These are phyloP conservation scores for Paecilomyces variotii DNA, from an alignment of 2,329 filamentous ascomycete species.

Conservation along the genomic window DNA sequence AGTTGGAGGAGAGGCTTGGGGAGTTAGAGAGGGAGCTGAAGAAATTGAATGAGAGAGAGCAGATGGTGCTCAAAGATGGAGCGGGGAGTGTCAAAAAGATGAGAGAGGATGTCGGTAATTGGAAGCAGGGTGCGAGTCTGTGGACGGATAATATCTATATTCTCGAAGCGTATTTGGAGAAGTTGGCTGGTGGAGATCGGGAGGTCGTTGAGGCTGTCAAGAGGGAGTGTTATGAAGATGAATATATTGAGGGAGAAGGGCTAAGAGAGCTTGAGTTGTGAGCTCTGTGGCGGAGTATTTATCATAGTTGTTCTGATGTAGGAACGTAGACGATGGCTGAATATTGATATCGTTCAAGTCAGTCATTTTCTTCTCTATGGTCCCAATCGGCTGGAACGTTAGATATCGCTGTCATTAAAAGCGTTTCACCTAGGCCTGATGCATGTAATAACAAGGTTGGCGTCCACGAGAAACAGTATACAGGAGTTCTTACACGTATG, in stretches of 20 bases:
- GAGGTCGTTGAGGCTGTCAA: slow-evolving; percentile 37
- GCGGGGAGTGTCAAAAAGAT: slow-evolving; percentile 24
- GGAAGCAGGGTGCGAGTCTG: slow-evolving; percentile 23
- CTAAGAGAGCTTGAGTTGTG: slow-evolving; percentile 32
- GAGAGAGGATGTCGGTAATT: slow-evolving; percentile 24
- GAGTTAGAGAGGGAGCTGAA: slow-evolving; percentile 22
- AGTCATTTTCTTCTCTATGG: no score
- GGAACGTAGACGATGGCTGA: no score
- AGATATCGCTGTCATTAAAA: no score
- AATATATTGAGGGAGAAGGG: slow-evolving; percentile 48
- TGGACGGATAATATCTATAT: slow-evolving; percentile 41
- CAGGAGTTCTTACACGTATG: no score
- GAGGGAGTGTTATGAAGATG: slow-evolving; percentile 43
- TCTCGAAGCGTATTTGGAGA: slow-evolving; percentile 32
- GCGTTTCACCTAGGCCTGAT: no score
- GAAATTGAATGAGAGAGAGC: slow-evolving; percentile 26
- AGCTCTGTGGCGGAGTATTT: not conserved
- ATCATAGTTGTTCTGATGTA: not conserved
- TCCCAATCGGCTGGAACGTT: no score
- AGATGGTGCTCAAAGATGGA: slow-evolving; percentile 8
- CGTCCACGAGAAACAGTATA: no score
- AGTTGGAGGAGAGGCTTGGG: not conserved
- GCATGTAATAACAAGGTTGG: no score
- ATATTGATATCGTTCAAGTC: no score
- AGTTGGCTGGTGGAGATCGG: slow-evolving; percentile 34